Conservation (phyloP, 176 grass and related monocot genomes). For the Poa annua region DNA sequence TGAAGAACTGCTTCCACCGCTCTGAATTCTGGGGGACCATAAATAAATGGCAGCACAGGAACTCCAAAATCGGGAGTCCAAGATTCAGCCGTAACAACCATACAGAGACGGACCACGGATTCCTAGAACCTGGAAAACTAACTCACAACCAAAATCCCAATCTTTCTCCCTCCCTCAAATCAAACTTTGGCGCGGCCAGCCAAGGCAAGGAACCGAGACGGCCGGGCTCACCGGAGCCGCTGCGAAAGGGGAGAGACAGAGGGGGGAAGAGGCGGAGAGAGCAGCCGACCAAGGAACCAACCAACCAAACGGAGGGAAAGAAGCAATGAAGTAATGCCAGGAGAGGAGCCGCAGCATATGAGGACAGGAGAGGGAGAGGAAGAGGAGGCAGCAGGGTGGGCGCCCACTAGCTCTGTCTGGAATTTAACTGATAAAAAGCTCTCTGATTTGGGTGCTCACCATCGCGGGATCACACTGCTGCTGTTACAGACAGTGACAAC, state of each 20-base stretch:
- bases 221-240: not conserved
- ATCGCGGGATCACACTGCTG: not conserved
- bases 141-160: slow-evolving; percentile 28
- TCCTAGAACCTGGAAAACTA: not conserved
- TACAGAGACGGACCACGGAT: not conserved
- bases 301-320: slow-evolving; percentile 25
- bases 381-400: slow-evolving; percentile 19
- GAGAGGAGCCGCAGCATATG: slow-evolving; percentile 27
- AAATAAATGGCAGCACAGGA: not conserved
- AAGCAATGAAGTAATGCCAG: slow-evolving; percentile 26
- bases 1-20: slow-evolving; percentile 4
- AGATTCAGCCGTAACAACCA: slow-evolving; percentile 7
- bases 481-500: slow-evolving; percentile 20
- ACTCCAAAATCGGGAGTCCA: not conserved
- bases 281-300: not conserved
- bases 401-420: slow-evolving; percentile 36
- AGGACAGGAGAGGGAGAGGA: slow-evolving; percentile 26
- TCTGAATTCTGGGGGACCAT: slow-evolving; percentile 34
- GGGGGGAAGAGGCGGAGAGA: not conserved
- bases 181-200: slow-evolving; percentile 25
- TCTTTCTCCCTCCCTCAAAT: slow-evolving; percentile 36
- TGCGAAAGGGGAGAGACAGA: slow-evolving; percentile 5
- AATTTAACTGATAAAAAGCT: slow-evolving; percentile 37
- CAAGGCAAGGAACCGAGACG: not conserved
- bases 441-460: slow-evolving; percentile 12